Percentiles rank a stretch among this genome's conserved stretches.
These are phyloP conservation scores for Boletellus emodensis DNA, from an alignment of 768 basidiomycete species.

Conservation along the genomic window DNA sequence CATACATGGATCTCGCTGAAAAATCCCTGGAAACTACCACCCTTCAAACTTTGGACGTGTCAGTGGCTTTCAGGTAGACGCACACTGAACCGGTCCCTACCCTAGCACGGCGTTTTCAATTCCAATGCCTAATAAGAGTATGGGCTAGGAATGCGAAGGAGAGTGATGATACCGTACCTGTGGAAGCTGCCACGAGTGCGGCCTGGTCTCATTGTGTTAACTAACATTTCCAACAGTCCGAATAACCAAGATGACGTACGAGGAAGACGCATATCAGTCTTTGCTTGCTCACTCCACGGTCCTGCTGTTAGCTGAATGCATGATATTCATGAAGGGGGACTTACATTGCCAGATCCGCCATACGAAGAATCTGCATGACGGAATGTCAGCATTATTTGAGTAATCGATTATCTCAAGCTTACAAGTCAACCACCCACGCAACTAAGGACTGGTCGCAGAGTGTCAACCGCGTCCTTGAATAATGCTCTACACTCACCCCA, in stretches of 20 bases:
- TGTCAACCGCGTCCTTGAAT: not conserved
- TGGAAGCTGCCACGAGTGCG: conserved; percentile 3
- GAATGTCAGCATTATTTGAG: not conserved
- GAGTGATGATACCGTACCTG: conserved; percentile 1
- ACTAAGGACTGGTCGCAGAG: not conserved
- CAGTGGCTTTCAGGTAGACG: not conserved
- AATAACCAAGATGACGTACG: conserved; percentile 1
- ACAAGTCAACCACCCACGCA: conserved; percentile 3
- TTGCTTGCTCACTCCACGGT: conserved; percentile 9
- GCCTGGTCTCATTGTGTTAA: not conserved
- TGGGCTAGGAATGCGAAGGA: not conserved
- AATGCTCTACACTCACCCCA: conserved; percentile 3
- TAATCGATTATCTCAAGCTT: not conserved
- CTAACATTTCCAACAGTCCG: not conserved
- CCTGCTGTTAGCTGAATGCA: not conserved
- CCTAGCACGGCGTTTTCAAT: conserved; percentile 1
- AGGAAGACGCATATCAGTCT: conserved; percentile 7
- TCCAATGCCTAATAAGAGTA: conserved; percentile 6
- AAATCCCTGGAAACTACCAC: not conserved
- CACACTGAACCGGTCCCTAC: not conserved
- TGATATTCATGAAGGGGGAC: not conserved
- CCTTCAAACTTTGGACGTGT: conserved; percentile 3
- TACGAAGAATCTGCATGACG: conserved; percentile 11
- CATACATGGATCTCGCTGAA: conserved; percentile 4
- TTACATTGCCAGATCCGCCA: conserved; percentile 20